Evolutionary conservation across 306 rosid species (phyloP).

Genomic region (Lathyrus aphaca): DNA sequence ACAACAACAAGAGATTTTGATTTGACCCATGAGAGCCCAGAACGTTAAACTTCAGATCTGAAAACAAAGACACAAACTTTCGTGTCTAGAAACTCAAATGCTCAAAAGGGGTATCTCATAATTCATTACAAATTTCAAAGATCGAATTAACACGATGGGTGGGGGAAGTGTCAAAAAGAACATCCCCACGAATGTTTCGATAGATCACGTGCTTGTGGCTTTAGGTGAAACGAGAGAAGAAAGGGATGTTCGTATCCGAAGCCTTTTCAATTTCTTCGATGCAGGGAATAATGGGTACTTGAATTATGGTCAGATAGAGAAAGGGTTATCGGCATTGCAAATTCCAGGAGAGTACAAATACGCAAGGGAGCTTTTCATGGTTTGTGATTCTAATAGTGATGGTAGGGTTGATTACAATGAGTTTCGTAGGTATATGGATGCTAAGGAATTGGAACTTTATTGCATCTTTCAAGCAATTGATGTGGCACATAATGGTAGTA

Average conservation of each 20-base stretch:
- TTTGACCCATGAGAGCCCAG: conserved; percentile 28
- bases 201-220: conserved; percentile 57
- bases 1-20: conserved; percentile 17
- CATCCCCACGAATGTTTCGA: conserved; percentile 32
- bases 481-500: conserved; percentile 55
- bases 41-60: conserved; percentile 38
- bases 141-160: conserved; percentile 18
- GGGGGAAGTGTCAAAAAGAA: background rate
- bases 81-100: conserved; percentile 1
- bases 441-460: conserved; percentile 58
- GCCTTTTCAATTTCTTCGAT: conserved; percentile 55
- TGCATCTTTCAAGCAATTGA: conserved; percentile 61
- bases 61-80: conserved; percentile 26
- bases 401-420: conserved; percentile 53
- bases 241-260: conserved; percentile 55
- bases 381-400: conserved; percentile 53
- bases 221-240: conserved; percentile 55
- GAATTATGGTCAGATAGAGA: conserved; percentile 54
- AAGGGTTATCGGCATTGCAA: conserved; percentile 53
- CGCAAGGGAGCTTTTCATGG: conserved; percentile 58
- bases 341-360: conserved; percentile 55
- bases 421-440: conserved; percentile 59
- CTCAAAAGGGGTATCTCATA: conserved; percentile 32
- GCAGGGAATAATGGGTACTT: conserved; percentile 46
- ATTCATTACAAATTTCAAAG: background rate